Base-by-base conservation (phyloP, 768 basidiomycete species). In the Trametes coccinea region DNA sequence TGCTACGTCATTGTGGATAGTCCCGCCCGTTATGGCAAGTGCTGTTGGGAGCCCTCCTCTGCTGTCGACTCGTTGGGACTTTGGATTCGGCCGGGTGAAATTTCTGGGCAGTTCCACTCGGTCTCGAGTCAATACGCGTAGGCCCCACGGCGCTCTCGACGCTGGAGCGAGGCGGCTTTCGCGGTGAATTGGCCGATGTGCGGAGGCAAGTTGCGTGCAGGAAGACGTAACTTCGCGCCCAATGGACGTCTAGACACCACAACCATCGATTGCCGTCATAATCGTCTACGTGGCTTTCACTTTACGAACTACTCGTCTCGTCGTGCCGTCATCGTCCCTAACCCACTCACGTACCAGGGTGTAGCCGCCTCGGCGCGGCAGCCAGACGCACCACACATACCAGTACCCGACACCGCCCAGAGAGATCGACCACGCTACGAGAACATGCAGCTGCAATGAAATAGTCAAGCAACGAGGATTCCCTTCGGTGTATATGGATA, bases 251-350 rank as follows among this genome's bases (percentile, higher is more conserved):
- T 37, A 11, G 34, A 37, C 11, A 37, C 11, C 34, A 37, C 41
- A 43, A 29, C 17, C 22, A 46, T 56, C 22, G n/a, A 56, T 33
- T 48, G 5, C 46, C 34, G 27, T 37, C 34, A 37, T 37, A 6
- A 11, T 8, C 13, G 31, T 57, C 30, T 62, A 51, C n/a, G 55
- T 31, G 39, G 40, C 54, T n/a, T 41, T 48, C 48, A 82, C 71
- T 56, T 76, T 78, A 54, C 69, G 75, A 57, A 88, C 82, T 0
- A 83, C 79, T 56, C 72, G 80, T 61, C 85, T 75, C n/a, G 84
- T 73, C 7, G 85, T 78, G 0, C 87, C 86, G 67, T 89, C 86
- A 31, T 70, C 70, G 40, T 72, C 65, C 17, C 71, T 51, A 2
- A 69, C 61, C 46, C 68, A 61, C 31, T 69, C 68, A 11, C 67